These are phyloP conservation scores for Plasmodium inui DNA, from an alignment of 169 alveolate genomes.

Conservation along the genomic window DNA sequence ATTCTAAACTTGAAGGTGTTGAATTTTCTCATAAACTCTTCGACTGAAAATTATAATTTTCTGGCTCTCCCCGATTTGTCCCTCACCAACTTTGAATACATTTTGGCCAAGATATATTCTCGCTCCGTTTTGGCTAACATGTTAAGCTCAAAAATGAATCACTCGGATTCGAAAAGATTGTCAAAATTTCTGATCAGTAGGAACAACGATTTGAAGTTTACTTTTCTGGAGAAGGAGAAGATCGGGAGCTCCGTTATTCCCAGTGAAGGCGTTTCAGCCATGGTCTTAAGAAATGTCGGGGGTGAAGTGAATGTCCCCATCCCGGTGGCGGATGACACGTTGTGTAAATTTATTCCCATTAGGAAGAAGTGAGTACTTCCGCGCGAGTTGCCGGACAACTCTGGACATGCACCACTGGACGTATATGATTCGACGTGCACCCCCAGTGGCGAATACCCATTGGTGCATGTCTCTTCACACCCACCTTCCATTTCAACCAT, in stretches of 20 bases:
- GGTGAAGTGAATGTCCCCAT: background rate
- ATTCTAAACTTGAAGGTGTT: conserved; percentile 17
- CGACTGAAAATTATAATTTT: background rate
- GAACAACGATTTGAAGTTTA: background rate
- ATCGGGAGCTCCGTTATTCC: too few relatives aligned
- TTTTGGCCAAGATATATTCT: conserved; percentile 42
- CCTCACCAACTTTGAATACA: conserved; percentile 16
- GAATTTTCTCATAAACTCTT: background rate
- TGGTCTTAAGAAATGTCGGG: background rate
- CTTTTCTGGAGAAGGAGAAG: conserved; percentile 17
- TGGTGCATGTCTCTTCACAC: background rate
- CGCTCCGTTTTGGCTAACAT: conserved; percentile 38
- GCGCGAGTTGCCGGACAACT: too few relatives aligned
- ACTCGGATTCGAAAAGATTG: background rate
- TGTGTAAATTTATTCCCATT: conserved; percentile 68
- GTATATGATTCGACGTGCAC: too few relatives aligned
- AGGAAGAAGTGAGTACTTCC: conserved; percentile 36
- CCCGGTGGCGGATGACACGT: background rate
- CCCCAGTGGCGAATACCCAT: background rate
- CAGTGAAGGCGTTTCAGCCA: background rate
- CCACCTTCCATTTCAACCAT: background rate
- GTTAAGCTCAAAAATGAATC: background rate
- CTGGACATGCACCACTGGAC: too few relatives aligned
- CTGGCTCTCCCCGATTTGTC: background rate
- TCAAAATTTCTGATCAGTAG: background rate